phyloP scores from a whole-genome alignment of 2,329 filamentous ascomycete species.

The Exophiala bonariae region DNA sequence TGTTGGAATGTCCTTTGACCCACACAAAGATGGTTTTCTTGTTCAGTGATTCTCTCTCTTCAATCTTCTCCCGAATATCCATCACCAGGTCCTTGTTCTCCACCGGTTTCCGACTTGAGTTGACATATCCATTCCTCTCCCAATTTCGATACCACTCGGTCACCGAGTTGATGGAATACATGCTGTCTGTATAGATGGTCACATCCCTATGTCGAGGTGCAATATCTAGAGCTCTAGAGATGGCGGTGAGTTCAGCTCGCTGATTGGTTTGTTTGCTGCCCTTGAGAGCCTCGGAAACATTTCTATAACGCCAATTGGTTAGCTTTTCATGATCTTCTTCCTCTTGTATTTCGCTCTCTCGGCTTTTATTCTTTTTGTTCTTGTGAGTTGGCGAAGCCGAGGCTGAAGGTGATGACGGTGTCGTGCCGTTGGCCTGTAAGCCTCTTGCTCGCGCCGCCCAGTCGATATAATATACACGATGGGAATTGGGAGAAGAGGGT shows the following conservation, averaged over 20 bases:
- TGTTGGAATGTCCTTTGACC: slow-evolving; percentile 81
- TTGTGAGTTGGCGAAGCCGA: no score
- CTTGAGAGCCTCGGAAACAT: slow-evolving; percentile 73
- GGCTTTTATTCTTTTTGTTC: slow-evolving; percentile 2
- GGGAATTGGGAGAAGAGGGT: slow-evolving; percentile 7
- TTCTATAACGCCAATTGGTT: slow-evolving; percentile 47
- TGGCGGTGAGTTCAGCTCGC: slow-evolving; percentile 88
- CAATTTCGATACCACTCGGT: slow-evolving; percentile 80
- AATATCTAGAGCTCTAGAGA: slow-evolving; percentile 78
- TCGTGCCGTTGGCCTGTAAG: background rate
- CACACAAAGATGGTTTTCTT: slow-evolving; percentile 73
- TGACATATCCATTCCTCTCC: slow-evolving; percentile 76
- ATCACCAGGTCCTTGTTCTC: slow-evolving; percentile 85
- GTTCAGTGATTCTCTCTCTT: slow-evolving; percentile 62
- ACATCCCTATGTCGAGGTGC: slow-evolving; percentile 67
- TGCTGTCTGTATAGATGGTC: slow-evolving; percentile 83
- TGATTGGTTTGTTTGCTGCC: slow-evolving; percentile 87
- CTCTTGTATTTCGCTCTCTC: slow-evolving; percentile 5
- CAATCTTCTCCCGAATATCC: slow-evolving; percentile 68
- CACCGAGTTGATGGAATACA: slow-evolving; percentile 86
- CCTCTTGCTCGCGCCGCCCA: slow-evolving; percentile 20
- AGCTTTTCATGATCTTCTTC: slow-evolving; percentile 18
- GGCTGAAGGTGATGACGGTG: background rate
- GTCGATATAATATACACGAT: slow-evolving; percentile 26
- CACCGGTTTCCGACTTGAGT: slow-evolving; percentile 67